These are phyloP conservation scores for Desmodesmus armatus DNA, from an alignment of 139 green algal species.

Conservation along the genomic window DNA sequence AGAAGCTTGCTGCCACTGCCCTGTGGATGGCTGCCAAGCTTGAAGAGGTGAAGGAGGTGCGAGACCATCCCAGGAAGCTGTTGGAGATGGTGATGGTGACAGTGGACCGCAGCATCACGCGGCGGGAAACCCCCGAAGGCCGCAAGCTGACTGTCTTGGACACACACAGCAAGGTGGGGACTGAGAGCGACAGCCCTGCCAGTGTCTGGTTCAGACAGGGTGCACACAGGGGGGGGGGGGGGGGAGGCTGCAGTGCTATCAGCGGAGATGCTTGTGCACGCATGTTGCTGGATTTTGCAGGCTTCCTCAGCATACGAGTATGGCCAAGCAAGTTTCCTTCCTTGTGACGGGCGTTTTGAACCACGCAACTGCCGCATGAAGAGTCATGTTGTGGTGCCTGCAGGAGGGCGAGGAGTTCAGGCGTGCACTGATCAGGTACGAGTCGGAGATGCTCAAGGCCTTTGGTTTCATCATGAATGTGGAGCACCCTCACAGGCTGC, in stretches of 20 bases:
- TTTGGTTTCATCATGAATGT: conserved; percentile 88
- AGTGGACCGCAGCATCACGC: conserved; percentile 78
- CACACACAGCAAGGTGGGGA: conserved; percentile 64
- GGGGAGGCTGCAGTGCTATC: too few species aligned
- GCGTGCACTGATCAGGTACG: conserved; percentile 71
- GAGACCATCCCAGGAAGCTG: conserved; percentile 38
- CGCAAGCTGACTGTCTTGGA: conserved; percentile 69
- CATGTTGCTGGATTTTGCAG: too few species aligned
- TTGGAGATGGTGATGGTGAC: conserved; percentile 78
- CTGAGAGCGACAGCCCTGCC: too few species aligned
- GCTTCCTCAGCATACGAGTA: too few species aligned
- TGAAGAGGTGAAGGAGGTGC: conserved; percentile 78
- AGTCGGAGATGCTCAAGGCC: conserved; percentile 84
- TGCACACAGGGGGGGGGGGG: too few species aligned
- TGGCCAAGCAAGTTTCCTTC: too few species aligned
- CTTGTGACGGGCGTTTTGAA: not conserved
- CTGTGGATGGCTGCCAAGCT: conserved; percentile 91
- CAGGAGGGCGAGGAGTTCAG: conserved; percentile 62
- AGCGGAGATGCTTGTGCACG: too few species aligned
- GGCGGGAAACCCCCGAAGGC: conserved; percentile 57
- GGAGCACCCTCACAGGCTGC: conserved; percentile 93
- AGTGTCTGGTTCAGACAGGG: too few species aligned
- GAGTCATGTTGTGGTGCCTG: too few species aligned
- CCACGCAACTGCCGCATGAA: too few species aligned
- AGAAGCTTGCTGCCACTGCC: conserved; percentile 75